Evolutionary conservation across 768 basidiomycete species (phyloP), one percentile per base, ranked within the genome.

Genomic region (Collybia nuda): DNA sequence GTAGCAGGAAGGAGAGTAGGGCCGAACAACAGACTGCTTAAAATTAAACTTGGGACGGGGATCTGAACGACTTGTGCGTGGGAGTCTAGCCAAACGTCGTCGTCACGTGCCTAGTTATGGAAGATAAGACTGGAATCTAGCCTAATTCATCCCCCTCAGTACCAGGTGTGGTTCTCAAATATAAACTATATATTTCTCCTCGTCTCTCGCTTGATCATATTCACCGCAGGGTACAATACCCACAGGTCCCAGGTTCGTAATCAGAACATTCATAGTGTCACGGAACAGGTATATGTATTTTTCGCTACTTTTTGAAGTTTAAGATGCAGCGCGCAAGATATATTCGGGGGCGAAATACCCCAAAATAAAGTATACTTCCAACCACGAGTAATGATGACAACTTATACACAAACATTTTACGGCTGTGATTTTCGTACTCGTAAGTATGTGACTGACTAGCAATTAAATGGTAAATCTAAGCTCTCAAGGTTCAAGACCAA

Each of bases 371-470:
- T 38, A 49, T n/a, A 26, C n/a, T 43, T 43, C 41, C 36, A 42
- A 18, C 29, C 39, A 12, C 58, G 52, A 47, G 45, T 55, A 37
- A 38, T 52, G 9, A 51, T 58, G 23, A 53, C 54, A 12, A 57
- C 64, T 44, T 54, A 60, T 46, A 54, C 66, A 3, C 48, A 41
- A 14, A 45, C 86, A 88, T 60, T 81, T 81, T 8, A 84, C 85
- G 11, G 86, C 85, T 0, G 76, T 89, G 49, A 85, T 90, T 57
- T 88, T 90, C 61, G 60, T 86, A 15, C 88, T 90, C 67, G 87
- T 86, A 58, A 47, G 82, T 47, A 29, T 5, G 19, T 23, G 14
- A 23, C 24, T 41, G 24, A n/a, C n/a, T n/a, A n/a, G n/a, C n/a
- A n/a, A n/a, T n/a, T n/a, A n/a, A n/a, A n/a, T n/a, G n/a, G n/a